Evolutionary conservation across 768 basidiomycete species (phyloP).

Genomic region (Gymnopilus dilepis): DNA sequence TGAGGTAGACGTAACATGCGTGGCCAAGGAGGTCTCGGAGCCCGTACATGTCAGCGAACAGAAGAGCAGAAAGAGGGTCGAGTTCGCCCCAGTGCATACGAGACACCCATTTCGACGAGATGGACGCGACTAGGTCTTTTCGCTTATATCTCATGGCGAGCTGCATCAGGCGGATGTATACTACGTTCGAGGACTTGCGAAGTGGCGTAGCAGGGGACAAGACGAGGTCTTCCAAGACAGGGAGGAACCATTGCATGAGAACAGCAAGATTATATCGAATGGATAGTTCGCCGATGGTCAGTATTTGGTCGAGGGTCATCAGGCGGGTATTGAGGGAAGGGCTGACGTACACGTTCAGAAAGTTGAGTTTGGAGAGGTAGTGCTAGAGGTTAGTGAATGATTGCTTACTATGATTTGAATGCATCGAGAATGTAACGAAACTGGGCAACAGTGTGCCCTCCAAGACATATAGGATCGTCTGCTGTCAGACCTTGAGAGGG

Average conservation of each 20-base stretch:
- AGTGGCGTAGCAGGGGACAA: conserved; percentile 31
- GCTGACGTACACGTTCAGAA: conserved; percentile 20
- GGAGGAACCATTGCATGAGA: conserved; percentile 42
- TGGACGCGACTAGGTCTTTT: conserved; percentile 27
- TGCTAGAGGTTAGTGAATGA: conserved; percentile 14
- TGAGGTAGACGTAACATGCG: conserved; percentile 31
- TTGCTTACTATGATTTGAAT: conserved; percentile 41
- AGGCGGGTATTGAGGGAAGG: conserved; percentile 29
- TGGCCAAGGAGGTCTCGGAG: conserved; percentile 26
- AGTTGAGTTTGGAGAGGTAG: conserved; percentile 16
- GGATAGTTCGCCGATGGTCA: conserved; percentile 46
- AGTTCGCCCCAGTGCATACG: conserved; percentile 34
- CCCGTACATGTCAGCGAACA: conserved; percentile 26
- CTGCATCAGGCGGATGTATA: conserved; percentile 39
- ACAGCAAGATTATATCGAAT: conserved; percentile 43
- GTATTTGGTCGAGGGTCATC: conserved; percentile 38
- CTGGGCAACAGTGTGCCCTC: conserved; percentile 41
- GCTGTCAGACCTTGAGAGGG: conserved; percentile 21
- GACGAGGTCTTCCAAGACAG: conserved; percentile 36
- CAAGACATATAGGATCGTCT: conserved; percentile 42
- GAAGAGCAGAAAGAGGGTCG: conserved; percentile 27
- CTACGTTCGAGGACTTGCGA: conserved; percentile 31
- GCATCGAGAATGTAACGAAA: conserved; percentile 46
- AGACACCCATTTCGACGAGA: conserved; percentile 39
- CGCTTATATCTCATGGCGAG: conserved; percentile 38